Conservation (phyloP, 768 basidiomycete species). For the Trametes punicea region DNA sequence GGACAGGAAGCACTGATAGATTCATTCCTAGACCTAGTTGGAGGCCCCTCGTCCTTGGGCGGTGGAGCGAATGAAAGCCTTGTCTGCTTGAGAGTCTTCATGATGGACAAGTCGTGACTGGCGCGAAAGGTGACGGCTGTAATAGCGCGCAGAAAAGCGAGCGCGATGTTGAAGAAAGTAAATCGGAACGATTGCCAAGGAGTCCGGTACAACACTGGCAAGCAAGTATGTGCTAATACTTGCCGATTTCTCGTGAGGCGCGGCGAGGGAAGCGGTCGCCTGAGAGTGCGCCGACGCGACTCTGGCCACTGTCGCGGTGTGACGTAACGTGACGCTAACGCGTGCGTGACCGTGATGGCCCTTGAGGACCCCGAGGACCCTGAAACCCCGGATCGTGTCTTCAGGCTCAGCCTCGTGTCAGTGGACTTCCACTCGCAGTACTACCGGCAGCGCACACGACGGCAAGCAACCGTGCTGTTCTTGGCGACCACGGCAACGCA, state of each 20-base stretch:
- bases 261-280: no score
- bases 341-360: constrained; percentile 6
- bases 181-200: no score
- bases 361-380: neutral
- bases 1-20: constrained; percentile 11
- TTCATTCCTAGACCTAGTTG: neutral
- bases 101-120: neutral
- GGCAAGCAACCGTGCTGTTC: neutral
- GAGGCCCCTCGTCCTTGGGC: constrained; percentile 12
- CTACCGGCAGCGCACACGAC: constrained; percentile 10
- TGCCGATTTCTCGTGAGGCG: no score
- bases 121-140: no score
- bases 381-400: neutral
- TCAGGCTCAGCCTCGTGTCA: neutral
- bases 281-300: no score
- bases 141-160: neutral
- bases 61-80: constrained; percentile 25
- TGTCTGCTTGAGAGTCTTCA: constrained; percentile 15
- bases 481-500: neutral
- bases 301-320: neutral
- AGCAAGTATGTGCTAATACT: no score
- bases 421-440: neutral
- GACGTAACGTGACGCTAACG: constrained; percentile 12
- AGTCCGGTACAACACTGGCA: no score
- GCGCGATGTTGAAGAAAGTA: no score